Evolutionary conservation across 768 basidiomycete species (phyloP), one percentile per base, ranked within the genome.

Genomic region (Antrodiella citrinella): DNA sequence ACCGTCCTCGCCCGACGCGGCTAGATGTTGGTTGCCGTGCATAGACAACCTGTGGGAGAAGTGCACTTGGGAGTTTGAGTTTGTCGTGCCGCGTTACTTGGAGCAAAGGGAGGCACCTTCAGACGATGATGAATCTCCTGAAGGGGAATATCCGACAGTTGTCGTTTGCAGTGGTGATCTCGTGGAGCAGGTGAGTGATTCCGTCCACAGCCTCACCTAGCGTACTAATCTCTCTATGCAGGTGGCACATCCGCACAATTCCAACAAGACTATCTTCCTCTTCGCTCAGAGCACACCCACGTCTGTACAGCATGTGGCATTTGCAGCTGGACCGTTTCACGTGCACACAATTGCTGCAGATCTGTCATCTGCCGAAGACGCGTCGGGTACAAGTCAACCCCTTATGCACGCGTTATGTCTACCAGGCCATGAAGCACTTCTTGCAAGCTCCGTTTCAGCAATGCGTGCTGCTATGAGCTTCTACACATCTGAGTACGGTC

Each of bases 11-110:
- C 84, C 92, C 4, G 91, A 94, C 62, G 77, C 91, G 15, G 93
- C 95, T n/a, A 76, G 96, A 60, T 93, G 91, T 59, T 99, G 96
- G 96, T 84, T 97, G n/a, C 96, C 96, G 12, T 99, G 96, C 60
- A 67, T 97, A 18, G 96, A 99, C 65, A 89, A 81, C 58, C 67
- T 92, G 19, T 95, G 92, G 90, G 94, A 96, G 67, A 85, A 91
- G 59, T 96, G 90, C 58, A 94, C 95, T 4, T 99, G 96, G 96
- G 96, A 99, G 61, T 86, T 98, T 51, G 91, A 97, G 66, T 91
- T 96, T 65, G 81, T 96, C 46, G 94, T 96, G 26, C 93, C 94
- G 45, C 75, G 84, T 56, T 84, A 81, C 60, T 69, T 90, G 12
- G 84, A 91, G 62, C 86, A 86, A 54, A 72, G 69, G 10, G 74